Conservation (phyloP, 768 basidiomycete genomes). For the Boletus bicolor region DNA sequence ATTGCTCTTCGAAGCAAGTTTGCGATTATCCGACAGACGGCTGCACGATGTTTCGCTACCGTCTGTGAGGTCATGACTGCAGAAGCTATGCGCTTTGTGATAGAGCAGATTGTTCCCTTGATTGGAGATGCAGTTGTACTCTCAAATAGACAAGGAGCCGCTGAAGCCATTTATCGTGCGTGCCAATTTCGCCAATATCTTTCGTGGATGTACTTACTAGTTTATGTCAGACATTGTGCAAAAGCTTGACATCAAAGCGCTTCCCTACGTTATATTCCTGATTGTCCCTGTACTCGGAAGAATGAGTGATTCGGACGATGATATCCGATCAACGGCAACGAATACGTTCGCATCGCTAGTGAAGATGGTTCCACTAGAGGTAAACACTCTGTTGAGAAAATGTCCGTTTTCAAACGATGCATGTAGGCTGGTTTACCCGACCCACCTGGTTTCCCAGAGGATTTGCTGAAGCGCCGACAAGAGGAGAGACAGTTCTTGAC, state of each 20-base stretch:
- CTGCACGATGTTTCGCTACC: conserved; percentile 83
- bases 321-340: conserved; percentile 90
- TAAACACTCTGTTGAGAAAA: conserved; percentile 31
- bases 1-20: conserved; percentile 80
- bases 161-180: conserved; percentile 90
- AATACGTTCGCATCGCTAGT: conserved; percentile 96
- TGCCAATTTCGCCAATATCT: conserved; percentile 14
- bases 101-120: conserved; percentile 77
- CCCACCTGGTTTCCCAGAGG: conserved; percentile 87
- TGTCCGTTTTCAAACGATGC: background rate
- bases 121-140: conserved; percentile 75
- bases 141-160: conserved; percentile 82
- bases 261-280: conserved; percentile 96
- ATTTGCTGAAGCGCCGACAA: conserved; percentile 80
- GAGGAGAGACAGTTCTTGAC: conserved; percentile 87
- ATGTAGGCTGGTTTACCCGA: conserved; percentile 91
- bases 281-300: conserved; percentile 94
- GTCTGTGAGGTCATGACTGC: conserved; percentile 83
- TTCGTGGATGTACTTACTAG: conserved; percentile 9
- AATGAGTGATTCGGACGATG: conserved; percentile 94
- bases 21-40: conserved; percentile 86
- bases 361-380: conserved; percentile 98
- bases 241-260: conserved; percentile 85
- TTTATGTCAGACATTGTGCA: conserved; percentile 76
- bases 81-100: conserved; percentile 86